phyloP scores from a whole-genome alignment of 345 rosid species.

The Kandelia obovata region DNA sequence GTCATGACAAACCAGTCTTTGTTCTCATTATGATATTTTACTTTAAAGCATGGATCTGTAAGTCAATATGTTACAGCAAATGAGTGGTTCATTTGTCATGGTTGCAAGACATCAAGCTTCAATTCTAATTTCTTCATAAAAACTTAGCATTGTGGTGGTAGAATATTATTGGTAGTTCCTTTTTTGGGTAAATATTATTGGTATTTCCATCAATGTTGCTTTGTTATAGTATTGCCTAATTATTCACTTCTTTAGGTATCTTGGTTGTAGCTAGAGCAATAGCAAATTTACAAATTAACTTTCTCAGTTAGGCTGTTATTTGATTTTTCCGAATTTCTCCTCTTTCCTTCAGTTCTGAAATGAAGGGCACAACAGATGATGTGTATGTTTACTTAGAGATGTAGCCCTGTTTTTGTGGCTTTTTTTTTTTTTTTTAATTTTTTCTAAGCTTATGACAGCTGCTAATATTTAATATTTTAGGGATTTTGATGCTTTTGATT shows the following conservation, averaged over 20 bases:
- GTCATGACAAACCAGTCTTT: slow-evolving; percentile 9
- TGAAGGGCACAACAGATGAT: not conserved
- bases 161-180: too few species aligned
- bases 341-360: not conserved
- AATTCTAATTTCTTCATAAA: too few species aligned
- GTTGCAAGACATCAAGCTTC: too few species aligned
- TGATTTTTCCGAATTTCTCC: not conserved
- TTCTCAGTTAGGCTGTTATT: too few species aligned
- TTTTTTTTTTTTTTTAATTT: not conserved
- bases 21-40: not conserved
- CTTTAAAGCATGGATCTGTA: too few species aligned
- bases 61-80: too few species aligned
- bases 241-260: not conserved
- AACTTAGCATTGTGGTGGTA: too few species aligned
- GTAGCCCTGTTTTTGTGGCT: not conserved
- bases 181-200: not conserved
- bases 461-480: slow-evolving; percentile 43
- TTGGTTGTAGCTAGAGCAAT: too few species aligned
- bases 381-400: not conserved
- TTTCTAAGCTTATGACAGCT: slow-evolving; percentile 9
- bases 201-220: not conserved
- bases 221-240: not conserved
- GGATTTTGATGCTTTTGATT: slow-evolving; percentile 94
- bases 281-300: too few species aligned
- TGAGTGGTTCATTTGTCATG: too few species aligned